Base-by-base conservation (phyloP, 306 rosid genomes). In the Cucumis cinereus region DNA sequence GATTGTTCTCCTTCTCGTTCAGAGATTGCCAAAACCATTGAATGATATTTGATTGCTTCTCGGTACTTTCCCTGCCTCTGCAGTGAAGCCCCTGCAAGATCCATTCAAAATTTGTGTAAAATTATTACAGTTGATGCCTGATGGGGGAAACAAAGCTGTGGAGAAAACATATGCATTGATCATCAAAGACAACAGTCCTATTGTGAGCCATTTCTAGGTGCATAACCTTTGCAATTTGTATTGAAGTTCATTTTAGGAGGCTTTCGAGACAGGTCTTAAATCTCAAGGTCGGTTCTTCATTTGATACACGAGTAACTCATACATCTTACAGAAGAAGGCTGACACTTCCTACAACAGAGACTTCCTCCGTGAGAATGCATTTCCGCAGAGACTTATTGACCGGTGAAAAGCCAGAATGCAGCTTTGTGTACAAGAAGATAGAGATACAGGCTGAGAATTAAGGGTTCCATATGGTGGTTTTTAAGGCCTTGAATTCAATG, bases 41-140 rank as follows among this genome's bases (percentile, higher is more conserved):
- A 89, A 80, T 95, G 99, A 80, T 92, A 95, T 40, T 84, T 90
- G 20, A 92, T 88, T 58, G 99, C 96, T 73, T 92, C 99, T 9
- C 86, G 78, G 72, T 92, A 88, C 73, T 89, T 92, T 26, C 98
- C 93, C 67, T 89, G 97, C 83, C 99, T 89, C 83, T 95, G 99
- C 66, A 92, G 80, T 10, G 99, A 90, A 28, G 98, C 99, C 75
- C 98, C 99, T 95, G 87, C 43, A 72, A 79, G 50, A 59, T 40
- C 67, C 76, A 71, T 64, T 60, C 43, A 24, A 45, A 71, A 57
- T 40, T 33, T 24, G 40, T 63, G 64, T 28, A 4, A 47, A 41
- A 6, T 11, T 63, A 63, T 19, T 63, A 4, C 20, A 50, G 23
- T 45, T 47, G 13, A n/a, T n/a, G n/a, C n/a, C n/a, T n/a, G n/a